Percentiles rank a stretch among this genome's conserved stretches.
Evolutionary conservation across 306 rosid genomes (phyloP).

Genomic region (Pachyrhizus erosus): DNA sequence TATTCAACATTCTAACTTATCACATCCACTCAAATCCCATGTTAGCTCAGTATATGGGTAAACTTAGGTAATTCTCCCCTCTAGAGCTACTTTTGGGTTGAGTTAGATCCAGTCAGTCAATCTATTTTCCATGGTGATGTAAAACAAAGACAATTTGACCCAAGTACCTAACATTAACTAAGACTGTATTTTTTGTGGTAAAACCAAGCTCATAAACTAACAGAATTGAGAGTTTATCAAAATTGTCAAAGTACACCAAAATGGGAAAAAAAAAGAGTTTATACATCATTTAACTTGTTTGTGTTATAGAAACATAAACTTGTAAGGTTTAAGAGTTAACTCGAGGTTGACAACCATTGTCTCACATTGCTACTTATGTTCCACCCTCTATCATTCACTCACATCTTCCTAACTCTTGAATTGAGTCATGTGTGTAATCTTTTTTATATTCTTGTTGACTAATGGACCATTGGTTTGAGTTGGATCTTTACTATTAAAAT

Average conservation of each 20-base stretch:
- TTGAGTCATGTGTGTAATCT: neutral
- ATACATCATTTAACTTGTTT: neutral
- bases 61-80: neutral
- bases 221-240: neutral
- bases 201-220: neutral
- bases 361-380: neutral
- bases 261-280: slow-evolving; percentile 12
- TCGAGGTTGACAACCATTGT: neutral
- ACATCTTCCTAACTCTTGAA: neutral
- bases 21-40: neutral
- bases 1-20: too few relatives aligned
- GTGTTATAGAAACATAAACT: neutral
- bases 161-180: neutral
- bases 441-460: neutral
- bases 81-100: neutral
- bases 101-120: neutral
- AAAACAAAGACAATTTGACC: neutral
- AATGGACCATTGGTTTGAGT: neutral
- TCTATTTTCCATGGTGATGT: neutral
- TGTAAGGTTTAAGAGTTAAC: neutral
- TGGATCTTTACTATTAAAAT: neutral
- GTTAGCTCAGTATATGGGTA: neutral
- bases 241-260: too few relatives aligned
- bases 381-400: neutral
- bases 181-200: slow-evolving; percentile 2